Percentiles rank a stretch among this genome's conserved stretches.
These are phyloP conservation scores for Strobilomyces confusus DNA, from an alignment of 768 basidiomycete species.

Conservation along the genomic window DNA sequence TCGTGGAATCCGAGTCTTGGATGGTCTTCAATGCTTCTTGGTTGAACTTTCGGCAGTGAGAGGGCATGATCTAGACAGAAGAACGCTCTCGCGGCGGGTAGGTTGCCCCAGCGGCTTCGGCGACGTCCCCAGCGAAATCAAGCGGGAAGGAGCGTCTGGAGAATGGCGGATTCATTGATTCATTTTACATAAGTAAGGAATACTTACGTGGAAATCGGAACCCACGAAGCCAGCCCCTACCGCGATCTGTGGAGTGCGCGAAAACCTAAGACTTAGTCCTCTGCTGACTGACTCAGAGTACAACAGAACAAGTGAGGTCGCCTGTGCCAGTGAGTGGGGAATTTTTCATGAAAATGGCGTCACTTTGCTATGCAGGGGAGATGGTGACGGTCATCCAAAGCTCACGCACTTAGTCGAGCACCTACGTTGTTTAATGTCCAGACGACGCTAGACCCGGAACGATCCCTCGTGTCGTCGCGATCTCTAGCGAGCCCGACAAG, in stretches of 20 bases:
- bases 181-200: no score
- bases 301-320: no score
- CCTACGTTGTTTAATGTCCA: not conserved
- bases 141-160: conserved; percentile 1
- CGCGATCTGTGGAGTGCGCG: no score
- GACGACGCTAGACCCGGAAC: not conserved
- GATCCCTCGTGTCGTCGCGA: no score
- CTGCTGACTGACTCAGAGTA: no score
- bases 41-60: conserved; percentile 43
- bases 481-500: no score
- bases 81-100: conserved; percentile 4
- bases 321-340: not conserved
- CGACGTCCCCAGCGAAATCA: conserved; percentile 49
- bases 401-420: not conserved
- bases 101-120: conserved; percentile 34
- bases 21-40: conserved; percentile 28
- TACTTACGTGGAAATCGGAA: no score
- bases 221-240: conserved; percentile 65
- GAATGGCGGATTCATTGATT: conserved; percentile 2
- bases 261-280: not conserved
- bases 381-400: not conserved
- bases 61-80: conserved; percentile 55
- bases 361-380: not conserved
- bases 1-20: conserved; percentile 50
- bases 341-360: conserved; percentile 4